Percentiles rank a stretch among this genome's conserved stretches.
Conservation (phyloP, 2,329 filamentous ascomycete genomes). For the Calonectria leucothoes region DNA sequence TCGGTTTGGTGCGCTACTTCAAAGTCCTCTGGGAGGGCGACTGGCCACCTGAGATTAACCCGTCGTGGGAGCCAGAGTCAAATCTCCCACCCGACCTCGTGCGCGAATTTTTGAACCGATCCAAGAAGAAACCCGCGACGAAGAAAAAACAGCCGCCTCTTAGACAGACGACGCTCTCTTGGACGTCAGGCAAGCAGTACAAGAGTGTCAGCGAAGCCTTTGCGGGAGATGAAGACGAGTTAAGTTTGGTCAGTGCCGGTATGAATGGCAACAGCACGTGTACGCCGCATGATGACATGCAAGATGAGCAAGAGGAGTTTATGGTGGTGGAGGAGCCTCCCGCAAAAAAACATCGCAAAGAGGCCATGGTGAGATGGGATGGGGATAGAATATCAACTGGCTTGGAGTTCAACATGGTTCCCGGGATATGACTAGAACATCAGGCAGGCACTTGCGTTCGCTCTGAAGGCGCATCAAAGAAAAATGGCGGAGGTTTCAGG, state of each 20-base stretch:
- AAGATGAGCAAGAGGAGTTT: constrained; percentile 37
- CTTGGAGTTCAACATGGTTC: constrained; percentile 14
- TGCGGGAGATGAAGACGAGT: constrained; percentile 29
- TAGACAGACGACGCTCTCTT: constrained; percentile 38
- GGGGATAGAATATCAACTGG: constrained; percentile 7
- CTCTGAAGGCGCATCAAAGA: neutral
- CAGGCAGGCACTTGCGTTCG: neutral
- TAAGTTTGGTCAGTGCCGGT: neutral
- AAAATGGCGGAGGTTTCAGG: neutral
- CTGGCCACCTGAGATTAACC: constrained; percentile 67
- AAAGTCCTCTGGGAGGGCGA: constrained; percentile 67
- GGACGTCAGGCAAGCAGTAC: constrained; percentile 37
- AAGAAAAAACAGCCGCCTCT: constrained; percentile 33
- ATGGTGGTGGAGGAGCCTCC: constrained; percentile 45
- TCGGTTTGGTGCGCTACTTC: constrained; percentile 56
- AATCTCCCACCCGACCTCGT: constrained; percentile 59
- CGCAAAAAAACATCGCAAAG: constrained; percentile 21
- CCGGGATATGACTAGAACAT: constrained; percentile 13
- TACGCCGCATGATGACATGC: neutral
- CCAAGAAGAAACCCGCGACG: constrained; percentile 28
- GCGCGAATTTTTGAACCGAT: constrained; percentile 51
- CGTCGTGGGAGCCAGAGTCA: constrained; percentile 67
- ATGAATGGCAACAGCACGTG: neutral
- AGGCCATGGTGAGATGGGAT: constrained; percentile 8
- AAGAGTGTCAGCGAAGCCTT: constrained; percentile 47